Evolutionary conservation across 2,329 filamentous ascomycete genomes (phyloP).

Genomic region (Aspergillus japonicus): DNA sequence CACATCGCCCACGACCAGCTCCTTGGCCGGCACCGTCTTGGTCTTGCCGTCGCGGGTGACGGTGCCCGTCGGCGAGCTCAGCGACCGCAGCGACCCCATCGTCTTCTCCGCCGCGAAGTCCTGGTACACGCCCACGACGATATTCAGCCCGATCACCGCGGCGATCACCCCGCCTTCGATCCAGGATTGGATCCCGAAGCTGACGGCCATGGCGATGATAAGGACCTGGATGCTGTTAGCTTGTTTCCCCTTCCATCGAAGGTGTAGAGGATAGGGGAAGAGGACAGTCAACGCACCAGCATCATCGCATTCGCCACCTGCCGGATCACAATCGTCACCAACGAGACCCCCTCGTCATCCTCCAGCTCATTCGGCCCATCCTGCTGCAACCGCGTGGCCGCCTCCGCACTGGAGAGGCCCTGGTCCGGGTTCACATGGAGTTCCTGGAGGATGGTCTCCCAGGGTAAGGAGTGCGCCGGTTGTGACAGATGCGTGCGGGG

Average conservation of each 20-base stretch:
- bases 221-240: constrained; percentile 56
- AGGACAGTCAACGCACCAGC: constrained; percentile 47
- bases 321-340: constrained; percentile 66
- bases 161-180: constrained; percentile 61
- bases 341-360: constrained; percentile 62
- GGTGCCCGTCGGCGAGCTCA: constrained; percentile 58
- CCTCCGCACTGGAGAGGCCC: constrained; percentile 58
- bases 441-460: constrained; percentile 54
- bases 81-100: constrained; percentile 57
- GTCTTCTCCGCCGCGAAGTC: constrained; percentile 63
- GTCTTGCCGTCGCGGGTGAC: constrained; percentile 60
- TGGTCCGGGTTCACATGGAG: constrained; percentile 56
- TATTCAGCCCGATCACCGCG: constrained; percentile 59
- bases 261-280: background rate
- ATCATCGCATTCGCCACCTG: constrained; percentile 71
- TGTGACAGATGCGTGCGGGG: constrained; percentile 49
- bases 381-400: constrained; percentile 53
- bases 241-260: too few relatives aligned
- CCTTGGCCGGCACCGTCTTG: constrained; percentile 53
- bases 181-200: constrained; percentile 57
- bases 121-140: constrained; percentile 60
- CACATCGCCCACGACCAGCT: constrained; percentile 64
- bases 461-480: constrained; percentile 63
- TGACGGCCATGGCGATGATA: constrained; percentile 70
- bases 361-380: constrained; percentile 66